Percentiles rank a stretch among this genome's conserved stretches.
These are phyloP conservation scores for Candida morakotiae DNA, from an alignment of 805 yeast species.

Conservation along the genomic window DNA sequence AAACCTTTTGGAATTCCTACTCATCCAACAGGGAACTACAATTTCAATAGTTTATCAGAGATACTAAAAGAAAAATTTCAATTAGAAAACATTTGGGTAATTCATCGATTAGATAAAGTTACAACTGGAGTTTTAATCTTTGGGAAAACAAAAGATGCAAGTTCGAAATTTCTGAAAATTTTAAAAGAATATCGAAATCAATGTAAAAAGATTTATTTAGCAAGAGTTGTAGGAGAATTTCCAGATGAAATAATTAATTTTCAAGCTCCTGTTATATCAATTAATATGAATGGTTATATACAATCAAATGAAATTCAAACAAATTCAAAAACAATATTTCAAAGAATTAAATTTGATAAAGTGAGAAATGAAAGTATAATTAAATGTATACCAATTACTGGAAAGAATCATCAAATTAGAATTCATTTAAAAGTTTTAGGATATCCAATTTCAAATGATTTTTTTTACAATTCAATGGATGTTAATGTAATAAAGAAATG, in stretches of 20 bases:
- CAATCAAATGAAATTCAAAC: constrained; percentile 24
- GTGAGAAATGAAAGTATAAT: constrained; percentile 39
- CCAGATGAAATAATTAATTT: constrained; percentile 25
- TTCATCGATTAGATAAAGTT: constrained; percentile 48
- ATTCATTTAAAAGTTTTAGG: constrained; percentile 60
- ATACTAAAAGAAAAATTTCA: constrained; percentile 30
- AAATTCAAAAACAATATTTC: constrained; percentile 31
- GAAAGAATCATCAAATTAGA: constrained; percentile 55
- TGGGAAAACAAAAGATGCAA: constrained; percentile 32
- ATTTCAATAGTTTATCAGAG: constrained; percentile 41
- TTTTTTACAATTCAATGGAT: constrained; percentile 22
- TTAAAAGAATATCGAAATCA: constrained; percentile 23
- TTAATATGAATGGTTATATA: constrained; percentile 30
- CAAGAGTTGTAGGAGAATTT: constrained; percentile 40
- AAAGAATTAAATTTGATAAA: constrained; percentile 23
- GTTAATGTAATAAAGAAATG: constrained; percentile 13
- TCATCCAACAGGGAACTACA: constrained; percentile 46
- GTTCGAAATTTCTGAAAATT: constrained; percentile 25
- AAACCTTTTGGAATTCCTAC: constrained; percentile 55
- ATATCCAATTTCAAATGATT: constrained; percentile 83
- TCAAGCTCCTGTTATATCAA: constrained; percentile 37
- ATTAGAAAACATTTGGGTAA: constrained; percentile 32
- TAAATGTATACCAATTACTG: constrained; percentile 46
- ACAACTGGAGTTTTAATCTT: constrained; percentile 50
- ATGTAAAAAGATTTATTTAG: constrained; percentile 42